Evolutionary conservation across 345 rosid genomes (phyloP), one percentile per base, ranked within the genome.

Genomic region (Acer saccharum): DNA sequence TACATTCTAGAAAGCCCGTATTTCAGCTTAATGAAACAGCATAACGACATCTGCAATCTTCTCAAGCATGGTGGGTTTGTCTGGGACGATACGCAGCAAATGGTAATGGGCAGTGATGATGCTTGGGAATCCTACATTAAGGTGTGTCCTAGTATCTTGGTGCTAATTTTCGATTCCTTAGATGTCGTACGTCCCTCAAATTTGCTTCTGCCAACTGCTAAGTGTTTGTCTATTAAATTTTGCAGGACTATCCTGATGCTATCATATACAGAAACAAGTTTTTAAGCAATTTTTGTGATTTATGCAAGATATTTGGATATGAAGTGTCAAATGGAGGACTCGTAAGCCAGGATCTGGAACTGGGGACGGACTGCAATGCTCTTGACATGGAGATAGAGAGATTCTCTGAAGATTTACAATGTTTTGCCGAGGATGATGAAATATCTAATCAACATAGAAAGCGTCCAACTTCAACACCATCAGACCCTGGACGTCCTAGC

Each of bases 201-300:
- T 44, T n/a, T 32, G 23, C 12, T 55, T 48, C 48, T 32, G 14
- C 62, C 44, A 57, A 17, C 65, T 64, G 50, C 41, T 17, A 58
- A 55, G n/a, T 76, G 9, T 67, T 65, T 44, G 39, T 65, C 5
- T 44, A 16, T 77, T 61, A 52, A 63, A 73, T 76, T 64, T 81
- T 90, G 77, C 88, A 94, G 98, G 96, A 81, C 69, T 80, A 88
- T 54, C 96, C 93, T 29, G 87, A 84, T 73, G 92, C 88, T 58
- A 73, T 77, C 66, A 80, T 74, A 7, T 91, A 88, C 82, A 89
- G 82, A 84, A 83, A 89, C 62, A 89, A 83, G 81, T 69, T 76
- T 61, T 79, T 88, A 29, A 81, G 84, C 71, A 70, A 41, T 82
- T 94, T 88, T 10, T 7, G 79, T 3, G 83, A 83, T 82, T 80